Evolutionary conservation across 208 protist genomes (phyloP), one percentile per base, ranked within the genome.

Genomic region (Leptomonas seymouri): DNA sequence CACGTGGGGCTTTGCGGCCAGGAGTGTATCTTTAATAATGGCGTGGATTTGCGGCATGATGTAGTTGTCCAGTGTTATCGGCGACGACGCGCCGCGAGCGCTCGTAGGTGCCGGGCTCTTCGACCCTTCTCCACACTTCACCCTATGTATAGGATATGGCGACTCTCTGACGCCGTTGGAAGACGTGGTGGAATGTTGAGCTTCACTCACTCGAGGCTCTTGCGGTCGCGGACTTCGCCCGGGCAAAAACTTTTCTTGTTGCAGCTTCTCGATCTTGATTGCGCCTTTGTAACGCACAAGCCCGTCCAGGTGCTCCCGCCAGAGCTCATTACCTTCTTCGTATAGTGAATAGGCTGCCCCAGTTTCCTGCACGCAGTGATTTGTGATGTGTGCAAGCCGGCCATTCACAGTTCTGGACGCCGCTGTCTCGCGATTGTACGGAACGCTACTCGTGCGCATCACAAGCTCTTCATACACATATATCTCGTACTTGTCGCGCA

Each of bases 341-440:
- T 88, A 85, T 36, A 73, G 62, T 0, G 90, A 87, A 65, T 87
- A 97, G 41, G 77, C 62, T 8, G 61, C 69, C 8, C 74, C 61
- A 1, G 59, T 58, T 50, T 89, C 82, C 67, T 96, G 91, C n/a
- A 97, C 74, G 72, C 91, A 97, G 76, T 97, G 94, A 67, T 97
- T 97, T 7, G 94, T 97, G 15, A 97, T 76, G 75, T 97, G 94
- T 0, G 81, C 73, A 23, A 80, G 74, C 0, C 62, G 60, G 34
- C 66, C 77, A n/a, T 28, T 73, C 15, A 68, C 49, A 23, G 78
- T 87, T 18, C 61, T 66, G 46, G 93, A 81, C 42, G 73, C 71
- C 18, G 84, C 76, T 46, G 85, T 71, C 21, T 76, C 78, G 28
- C 70, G 51, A 51, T 84, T 70, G 68, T 91, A 97, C 34, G 76